A percentile compares a stretch with the other conserved stretches of the same genome.
Conservation (phyloP, 2,329 filamentous ascomycete genomes). For the Cladophialophora carrionii region DNA sequence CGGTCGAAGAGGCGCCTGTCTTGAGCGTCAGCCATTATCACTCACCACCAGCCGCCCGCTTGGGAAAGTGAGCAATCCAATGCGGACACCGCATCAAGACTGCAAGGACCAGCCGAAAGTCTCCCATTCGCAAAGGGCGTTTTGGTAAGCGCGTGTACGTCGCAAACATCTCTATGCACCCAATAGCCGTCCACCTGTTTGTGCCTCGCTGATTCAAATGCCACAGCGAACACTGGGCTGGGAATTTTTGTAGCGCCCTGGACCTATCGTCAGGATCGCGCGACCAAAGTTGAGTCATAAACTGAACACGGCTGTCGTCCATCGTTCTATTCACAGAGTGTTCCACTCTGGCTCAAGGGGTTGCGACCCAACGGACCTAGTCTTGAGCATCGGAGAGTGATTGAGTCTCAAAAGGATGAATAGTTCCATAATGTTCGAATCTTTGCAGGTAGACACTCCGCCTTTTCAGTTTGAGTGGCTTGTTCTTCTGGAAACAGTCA, state of each 20-base stretch:
- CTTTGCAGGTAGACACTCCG: conserved; percentile 1
- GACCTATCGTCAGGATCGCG: not conserved
- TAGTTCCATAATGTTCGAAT: conserved; percentile 3
- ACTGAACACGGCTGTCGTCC: not conserved
- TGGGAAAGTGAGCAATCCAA: not conserved
- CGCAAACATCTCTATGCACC: not conserved
- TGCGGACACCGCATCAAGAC: not conserved
- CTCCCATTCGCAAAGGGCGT: not conserved
- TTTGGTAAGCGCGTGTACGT: not conserved
- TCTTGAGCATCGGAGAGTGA: not conserved
- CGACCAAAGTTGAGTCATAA: conserved; percentile 7
- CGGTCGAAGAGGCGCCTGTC: not conserved
- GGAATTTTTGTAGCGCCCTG: not conserved
- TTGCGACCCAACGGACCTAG: conserved; percentile 3
- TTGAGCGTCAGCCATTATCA: not conserved
- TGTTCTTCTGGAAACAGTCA: conserved; percentile 8
- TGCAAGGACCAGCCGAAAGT: not conserved
- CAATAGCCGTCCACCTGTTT: not conserved
- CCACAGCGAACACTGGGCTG: not conserved
- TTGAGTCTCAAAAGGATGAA: not conserved
- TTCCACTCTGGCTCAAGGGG: not conserved
- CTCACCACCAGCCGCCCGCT: not conserved
- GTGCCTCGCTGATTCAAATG: not conserved
- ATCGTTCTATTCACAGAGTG: not conserved
- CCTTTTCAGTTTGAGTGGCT: conserved; percentile 10